Conservation (phyloP, 2,329 filamentous ascomycete species). For the Scytalidium lignicola region DNA sequence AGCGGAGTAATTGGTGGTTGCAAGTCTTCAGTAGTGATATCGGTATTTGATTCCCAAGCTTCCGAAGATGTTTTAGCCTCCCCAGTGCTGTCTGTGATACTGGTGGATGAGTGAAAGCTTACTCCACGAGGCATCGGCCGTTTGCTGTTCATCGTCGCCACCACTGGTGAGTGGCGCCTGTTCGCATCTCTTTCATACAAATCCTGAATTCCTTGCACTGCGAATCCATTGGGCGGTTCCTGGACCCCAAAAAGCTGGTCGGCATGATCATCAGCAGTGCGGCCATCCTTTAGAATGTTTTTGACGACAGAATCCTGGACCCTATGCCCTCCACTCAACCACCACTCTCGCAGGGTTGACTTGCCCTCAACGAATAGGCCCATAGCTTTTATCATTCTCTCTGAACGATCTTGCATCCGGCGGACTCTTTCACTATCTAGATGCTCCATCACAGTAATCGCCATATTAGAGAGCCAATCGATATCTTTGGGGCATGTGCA, state of each 20-base stretch:
- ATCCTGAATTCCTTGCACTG: background rate
- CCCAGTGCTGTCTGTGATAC: background rate
- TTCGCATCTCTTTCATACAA: background rate
- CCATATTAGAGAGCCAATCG: slow-evolving; percentile 50
- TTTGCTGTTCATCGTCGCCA: background rate
- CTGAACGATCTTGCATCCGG: slow-evolving; percentile 44
- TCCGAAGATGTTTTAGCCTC: background rate
- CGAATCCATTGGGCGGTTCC: background rate
- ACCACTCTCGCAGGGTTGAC: slow-evolving; percentile 19
- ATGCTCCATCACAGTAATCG: slow-evolving; percentile 50
- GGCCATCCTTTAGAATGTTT: background rate
- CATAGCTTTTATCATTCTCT: slow-evolving; percentile 44
- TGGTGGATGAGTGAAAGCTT: background rate
- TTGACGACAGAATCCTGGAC: slow-evolving; percentile 3
- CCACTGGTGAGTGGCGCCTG: background rate
- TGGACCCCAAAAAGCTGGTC: background rate
- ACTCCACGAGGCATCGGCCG: background rate
- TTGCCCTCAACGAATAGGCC: slow-evolving; percentile 45
- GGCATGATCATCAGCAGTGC: background rate
- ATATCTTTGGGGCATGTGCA: slow-evolving; percentile 42
- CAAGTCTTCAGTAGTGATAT: background rate
- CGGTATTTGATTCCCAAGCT: background rate
- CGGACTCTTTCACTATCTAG: slow-evolving; percentile 47
- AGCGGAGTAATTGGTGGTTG: background rate
- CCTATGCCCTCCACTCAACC: slow-evolving; percentile 8